Base-by-base conservation (phyloP, 192 early-diverging fungal species). In the Coemansia sp. region DNA sequence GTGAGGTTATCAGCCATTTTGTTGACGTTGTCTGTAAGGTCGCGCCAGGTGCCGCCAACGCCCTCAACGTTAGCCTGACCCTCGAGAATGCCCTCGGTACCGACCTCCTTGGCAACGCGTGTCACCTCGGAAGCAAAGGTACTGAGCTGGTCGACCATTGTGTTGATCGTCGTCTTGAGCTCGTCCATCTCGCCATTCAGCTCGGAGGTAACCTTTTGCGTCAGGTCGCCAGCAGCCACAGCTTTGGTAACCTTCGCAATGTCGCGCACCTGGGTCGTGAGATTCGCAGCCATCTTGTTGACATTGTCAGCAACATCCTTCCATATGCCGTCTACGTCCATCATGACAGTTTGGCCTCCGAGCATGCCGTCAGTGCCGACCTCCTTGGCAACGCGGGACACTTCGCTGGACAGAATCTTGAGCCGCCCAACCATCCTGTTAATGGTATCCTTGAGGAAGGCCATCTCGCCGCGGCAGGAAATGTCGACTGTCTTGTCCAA, bases 351-450 rank as follows among this genome's bases (percentile, higher is more conserved):
- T 28, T 61, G 60, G 11, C 60, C 60, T 3, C 64, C 64, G 2
- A 65, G 64, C n/a, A 4, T 4, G 31, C 31, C 31, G 31, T 31
- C 31, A 31, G 31, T 31, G 31, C 31, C 31, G 31, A 31, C 62
- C 33, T 64, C 62, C 10, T 48, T 48, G 26, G 62, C 62, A 14
- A 64, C 45, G 3, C 62, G 62, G 0, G 62, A 52, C 0, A 64
- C 62, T 36, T 64, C 62, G 26, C 33, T n/a, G 10, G 61, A 38
- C 37, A 38, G 37, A 1, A 38, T 38, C 37, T 38, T 38, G 9
- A 38, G 37, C 50, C 79, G 84, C 50, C 85, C 86, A 80, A 87
- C 85, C 79, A 88, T 85, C 42, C 59, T 58, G 67, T 88, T 88
- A 25, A 88, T 82, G 4, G 81, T 88, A 39, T 73, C 64, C 59